Evolutionary conservation across 2,329 filamentous ascomycete species (phyloP).

Genomic region (Cytospora piceicola): DNA sequence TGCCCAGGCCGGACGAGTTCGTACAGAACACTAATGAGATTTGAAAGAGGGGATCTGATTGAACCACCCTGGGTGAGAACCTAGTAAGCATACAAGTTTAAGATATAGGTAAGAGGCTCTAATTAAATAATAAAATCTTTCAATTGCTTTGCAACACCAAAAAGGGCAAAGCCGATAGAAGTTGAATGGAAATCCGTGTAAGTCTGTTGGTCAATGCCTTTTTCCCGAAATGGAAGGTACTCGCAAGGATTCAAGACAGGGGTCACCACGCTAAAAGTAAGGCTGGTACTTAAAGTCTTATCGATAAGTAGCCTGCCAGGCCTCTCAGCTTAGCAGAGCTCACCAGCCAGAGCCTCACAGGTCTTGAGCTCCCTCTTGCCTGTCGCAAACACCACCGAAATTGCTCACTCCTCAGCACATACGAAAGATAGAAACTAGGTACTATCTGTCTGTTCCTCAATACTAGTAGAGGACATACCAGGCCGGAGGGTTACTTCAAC

Average conservation of each 20-base stretch:
- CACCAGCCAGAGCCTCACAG: conserved; percentile 1
- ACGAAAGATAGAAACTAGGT: neutral
- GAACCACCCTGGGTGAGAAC: too few relatives aligned
- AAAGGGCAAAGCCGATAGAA: neutral
- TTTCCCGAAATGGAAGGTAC: neutral
- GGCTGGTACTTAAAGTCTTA: neutral
- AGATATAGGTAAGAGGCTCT: neutral
- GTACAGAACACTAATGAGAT: too few relatives aligned
- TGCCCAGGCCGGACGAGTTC: too few relatives aligned
- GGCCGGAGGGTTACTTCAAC: neutral
- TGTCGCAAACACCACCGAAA: neutral
- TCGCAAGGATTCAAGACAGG: neutral
- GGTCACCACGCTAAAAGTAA: neutral
- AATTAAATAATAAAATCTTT: too few relatives aligned
- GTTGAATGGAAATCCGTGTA: neutral
- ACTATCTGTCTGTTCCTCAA: neutral
- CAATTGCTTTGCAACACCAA: neutral
- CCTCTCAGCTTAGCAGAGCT: neutral
- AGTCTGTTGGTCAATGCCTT: neutral
- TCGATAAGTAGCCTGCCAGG: conserved; percentile 1
- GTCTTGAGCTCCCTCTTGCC: neutral
- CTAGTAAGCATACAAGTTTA: conserved; percentile 4
- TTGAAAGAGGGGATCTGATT: too few relatives aligned
- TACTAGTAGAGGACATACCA: neutral
- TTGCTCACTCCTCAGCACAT: neutral